phyloP scores from a whole-genome alignment of 2,329 filamentous ascomycete genomes.

The Juglanconis oblonga region DNA sequence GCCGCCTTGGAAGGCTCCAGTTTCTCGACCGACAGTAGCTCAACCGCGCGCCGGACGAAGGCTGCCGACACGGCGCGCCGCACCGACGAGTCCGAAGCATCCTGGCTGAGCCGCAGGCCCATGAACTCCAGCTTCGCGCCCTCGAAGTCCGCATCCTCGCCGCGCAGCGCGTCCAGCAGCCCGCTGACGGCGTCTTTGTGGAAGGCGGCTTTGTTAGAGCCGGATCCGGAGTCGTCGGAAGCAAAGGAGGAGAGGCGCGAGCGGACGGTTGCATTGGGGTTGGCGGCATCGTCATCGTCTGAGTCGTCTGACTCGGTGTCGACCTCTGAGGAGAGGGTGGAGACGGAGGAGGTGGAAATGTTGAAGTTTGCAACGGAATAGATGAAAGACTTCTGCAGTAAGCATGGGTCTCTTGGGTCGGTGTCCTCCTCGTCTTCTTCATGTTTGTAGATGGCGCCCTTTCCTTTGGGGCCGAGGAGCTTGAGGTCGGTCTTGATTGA shows the following conservation, averaged over 20 bases:
- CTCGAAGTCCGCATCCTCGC: conserved; percentile 76
- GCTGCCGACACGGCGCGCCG: conserved; percentile 81
- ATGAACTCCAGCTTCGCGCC: conserved; percentile 83
- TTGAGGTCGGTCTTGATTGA: conserved; percentile 38
- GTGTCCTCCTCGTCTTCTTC: conserved; percentile 49
- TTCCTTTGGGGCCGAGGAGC: conserved; percentile 48
- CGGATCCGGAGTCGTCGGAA: conserved; percentile 59
- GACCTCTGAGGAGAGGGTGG: conserved; percentile 61
- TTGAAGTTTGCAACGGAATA: conserved; percentile 53
- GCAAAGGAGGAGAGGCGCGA: conserved; percentile 70
- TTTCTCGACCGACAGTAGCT: conserved; percentile 53
- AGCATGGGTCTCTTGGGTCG: conserved; percentile 40
- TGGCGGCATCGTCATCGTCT: conserved; percentile 50
- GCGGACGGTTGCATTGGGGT: conserved; percentile 33
- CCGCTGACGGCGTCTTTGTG: conserved; percentile 83
- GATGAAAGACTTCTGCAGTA: conserved; percentile 53
- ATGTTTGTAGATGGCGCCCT: conserved; percentile 47
- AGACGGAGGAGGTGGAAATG: conserved; percentile 54
- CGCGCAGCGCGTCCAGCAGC: conserved; percentile 79
- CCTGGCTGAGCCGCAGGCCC: conserved; percentile 83
- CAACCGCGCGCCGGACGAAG: conserved; percentile 76
- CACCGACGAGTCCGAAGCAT: conserved; percentile 86
- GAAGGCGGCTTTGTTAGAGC: conserved; percentile 56
- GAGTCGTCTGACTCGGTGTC: conserved; percentile 58
- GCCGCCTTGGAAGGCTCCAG: conserved; percentile 64